Evolutionary conservation across 2,329 filamentous ascomycete species (phyloP).

Genomic region (Aspergillus fijiensis): DNA sequence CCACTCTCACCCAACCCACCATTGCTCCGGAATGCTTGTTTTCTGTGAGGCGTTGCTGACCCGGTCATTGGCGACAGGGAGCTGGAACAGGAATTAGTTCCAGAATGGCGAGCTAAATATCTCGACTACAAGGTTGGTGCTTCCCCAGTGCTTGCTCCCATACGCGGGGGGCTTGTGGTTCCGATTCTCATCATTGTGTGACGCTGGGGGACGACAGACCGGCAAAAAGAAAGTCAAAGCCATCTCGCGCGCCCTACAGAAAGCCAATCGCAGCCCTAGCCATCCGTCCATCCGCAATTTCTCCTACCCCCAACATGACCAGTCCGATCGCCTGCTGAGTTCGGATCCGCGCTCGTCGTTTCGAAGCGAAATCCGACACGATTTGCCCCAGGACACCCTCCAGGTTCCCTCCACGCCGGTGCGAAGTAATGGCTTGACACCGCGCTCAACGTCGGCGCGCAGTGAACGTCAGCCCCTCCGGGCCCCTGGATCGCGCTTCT

Average conservation of each 20-base stretch:
- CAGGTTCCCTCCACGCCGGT: slow-evolving; percentile 16
- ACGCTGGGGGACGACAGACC: slow-evolving; percentile 37
- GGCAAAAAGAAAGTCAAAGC: slow-evolving; percentile 94
- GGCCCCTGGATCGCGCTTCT: slow-evolving; percentile 36
- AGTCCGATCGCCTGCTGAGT: slow-evolving; percentile 11
- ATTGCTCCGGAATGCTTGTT: background rate
- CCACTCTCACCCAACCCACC: slow-evolving; percentile 3
- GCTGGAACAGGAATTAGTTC: slow-evolving; percentile 82
- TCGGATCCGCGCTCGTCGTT: slow-evolving; percentile 20
- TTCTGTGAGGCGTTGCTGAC: slow-evolving; percentile 23
- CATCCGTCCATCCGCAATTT: slow-evolving; percentile 46
- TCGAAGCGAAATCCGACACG: slow-evolving; percentile 23
- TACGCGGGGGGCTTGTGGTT: background rate
- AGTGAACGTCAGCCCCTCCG: slow-evolving; percentile 39
- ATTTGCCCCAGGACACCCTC: slow-evolving; percentile 14
- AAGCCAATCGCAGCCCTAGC: slow-evolving; percentile 49
- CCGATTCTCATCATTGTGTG: slow-evolving; percentile 13
- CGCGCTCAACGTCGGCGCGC: slow-evolving; percentile 38
- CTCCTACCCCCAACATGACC: slow-evolving; percentile 17
- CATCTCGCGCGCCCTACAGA: slow-evolving; percentile 68
- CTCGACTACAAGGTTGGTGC: slow-evolving; percentile 78
- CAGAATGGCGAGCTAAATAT: slow-evolving; percentile 94
- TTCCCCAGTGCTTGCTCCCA: slow-evolving; percentile 7
- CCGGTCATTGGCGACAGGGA: slow-evolving; percentile 51
- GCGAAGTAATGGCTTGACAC: slow-evolving; percentile 26